Conservation (phyloP, 371 early-diverging fungal species). For the Phascolomyces articulosus region DNA sequence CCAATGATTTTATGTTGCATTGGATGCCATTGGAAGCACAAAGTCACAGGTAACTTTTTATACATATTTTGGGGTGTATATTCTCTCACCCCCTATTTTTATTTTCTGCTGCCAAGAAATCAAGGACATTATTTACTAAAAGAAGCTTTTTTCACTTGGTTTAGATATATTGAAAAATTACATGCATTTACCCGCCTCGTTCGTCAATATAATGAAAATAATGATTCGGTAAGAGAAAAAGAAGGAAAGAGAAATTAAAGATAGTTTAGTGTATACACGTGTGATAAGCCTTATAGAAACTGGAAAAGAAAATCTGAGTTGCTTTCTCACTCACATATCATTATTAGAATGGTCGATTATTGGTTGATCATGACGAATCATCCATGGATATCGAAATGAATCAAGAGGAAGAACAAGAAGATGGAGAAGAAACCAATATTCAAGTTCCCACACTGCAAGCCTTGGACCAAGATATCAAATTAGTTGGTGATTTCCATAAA, state of each 20-base stretch:
- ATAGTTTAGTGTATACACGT: background rate
- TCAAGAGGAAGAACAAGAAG: background rate
- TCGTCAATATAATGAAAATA: conserved; percentile 9
- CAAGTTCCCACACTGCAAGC: background rate
- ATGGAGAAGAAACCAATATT: background rate
- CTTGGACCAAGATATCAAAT: background rate
- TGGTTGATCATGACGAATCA: too few species aligned
- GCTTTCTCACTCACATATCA: background rate
- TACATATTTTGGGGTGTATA: background rate
- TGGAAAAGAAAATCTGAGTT: too few species aligned
- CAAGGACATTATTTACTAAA: background rate
- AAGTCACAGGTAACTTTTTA: conserved; percentile 19
- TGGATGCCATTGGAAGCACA: conserved; percentile 14
- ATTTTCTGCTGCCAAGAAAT: too few species aligned
- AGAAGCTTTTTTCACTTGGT: background rate
- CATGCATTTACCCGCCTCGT: conserved; percentile 5
- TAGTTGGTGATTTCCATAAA: conserved; percentile 13
- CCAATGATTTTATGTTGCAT: background rate
- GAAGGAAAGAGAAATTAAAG: too few species aligned
- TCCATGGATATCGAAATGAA: conserved; percentile 1
- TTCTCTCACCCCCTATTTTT: too few species aligned
- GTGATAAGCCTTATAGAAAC: too few species aligned
- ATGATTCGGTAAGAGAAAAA: background rate
- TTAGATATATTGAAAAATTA: conserved; percentile 6
- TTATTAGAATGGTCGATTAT: too few species aligned